These are phyloP conservation scores for Viola pubescens DNA, from an alignment of 441 rosid species.

Conservation along the genomic window DNA sequence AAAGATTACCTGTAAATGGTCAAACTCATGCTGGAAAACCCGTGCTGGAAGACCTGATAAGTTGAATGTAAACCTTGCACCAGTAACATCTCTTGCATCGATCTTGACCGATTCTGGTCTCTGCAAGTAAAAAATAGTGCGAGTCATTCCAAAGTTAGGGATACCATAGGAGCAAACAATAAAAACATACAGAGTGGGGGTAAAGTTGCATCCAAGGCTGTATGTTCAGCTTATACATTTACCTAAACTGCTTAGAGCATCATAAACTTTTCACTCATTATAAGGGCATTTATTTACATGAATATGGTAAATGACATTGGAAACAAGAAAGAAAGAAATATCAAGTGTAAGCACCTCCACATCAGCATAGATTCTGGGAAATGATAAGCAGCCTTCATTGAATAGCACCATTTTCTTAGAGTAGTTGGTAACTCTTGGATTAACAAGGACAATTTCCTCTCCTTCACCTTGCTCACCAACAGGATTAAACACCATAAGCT, in stretches of 20 bases:
- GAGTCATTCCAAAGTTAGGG: background rate
- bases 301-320: too few species aligned
- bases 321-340: too few species aligned
- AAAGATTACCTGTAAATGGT: constrained; percentile 71
- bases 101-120: constrained; percentile 81
- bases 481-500: constrained; percentile 88
- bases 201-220: background rate
- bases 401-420: constrained; percentile 59
- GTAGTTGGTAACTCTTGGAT: constrained; percentile 63
- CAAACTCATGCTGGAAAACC: constrained; percentile 92
- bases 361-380: constrained; percentile 84
- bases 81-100: constrained; percentile 76
- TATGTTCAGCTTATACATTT: too few species aligned
- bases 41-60: constrained; percentile 78
- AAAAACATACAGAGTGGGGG: background rate
- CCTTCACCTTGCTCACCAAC: constrained; percentile 69
- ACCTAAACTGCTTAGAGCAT: too few species aligned
- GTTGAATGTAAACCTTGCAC: constrained; percentile 56
- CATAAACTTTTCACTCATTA: too few species aligned
- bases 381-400: constrained; percentile 90
- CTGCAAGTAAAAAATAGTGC: constrained; percentile 31
- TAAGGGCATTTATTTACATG: too few species aligned
- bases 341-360: constrained; percentile 39
- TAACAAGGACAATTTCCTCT: constrained; percentile 80
- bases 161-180: background rate